phyloP scores from a whole-genome alignment of 2,329 filamentous ascomycete genomes.

The Fusarium sambucinum region DNA sequence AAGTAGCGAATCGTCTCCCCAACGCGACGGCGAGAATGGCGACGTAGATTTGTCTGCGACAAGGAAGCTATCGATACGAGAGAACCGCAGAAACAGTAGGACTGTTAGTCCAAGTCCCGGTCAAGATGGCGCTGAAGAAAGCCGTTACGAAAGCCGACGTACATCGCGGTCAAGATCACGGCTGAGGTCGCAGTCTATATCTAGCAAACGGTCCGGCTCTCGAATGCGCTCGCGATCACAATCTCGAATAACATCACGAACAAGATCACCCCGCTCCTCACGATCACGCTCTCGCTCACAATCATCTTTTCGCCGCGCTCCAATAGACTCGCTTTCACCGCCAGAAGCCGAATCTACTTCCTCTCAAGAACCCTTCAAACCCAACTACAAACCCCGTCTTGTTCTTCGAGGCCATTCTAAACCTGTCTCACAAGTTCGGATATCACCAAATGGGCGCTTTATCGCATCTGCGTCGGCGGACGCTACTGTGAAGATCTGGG shows the following conservation, averaged over 20 bases:
- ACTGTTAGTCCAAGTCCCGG: slow-evolving; percentile 45
- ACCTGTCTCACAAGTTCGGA: slow-evolving; percentile 85
- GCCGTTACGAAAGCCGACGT: slow-evolving; percentile 48
- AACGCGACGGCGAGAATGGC: slow-evolving; percentile 35
- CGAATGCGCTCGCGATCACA: slow-evolving; percentile 50
- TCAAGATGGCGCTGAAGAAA: slow-evolving; percentile 40
- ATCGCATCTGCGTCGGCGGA: slow-evolving; percentile 93
- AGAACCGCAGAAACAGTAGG: slow-evolving; percentile 36
- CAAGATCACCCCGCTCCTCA: slow-evolving; percentile 50
- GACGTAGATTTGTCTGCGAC: slow-evolving; percentile 20
- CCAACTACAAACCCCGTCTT: slow-evolving; percentile 77
- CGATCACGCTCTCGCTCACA: slow-evolving; percentile 49
- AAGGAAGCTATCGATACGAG: slow-evolving; percentile 39
- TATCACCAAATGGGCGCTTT: slow-evolving; percentile 90
- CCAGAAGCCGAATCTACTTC: slow-evolving; percentile 50
- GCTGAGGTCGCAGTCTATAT: slow-evolving; percentile 52
- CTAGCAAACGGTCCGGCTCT: slow-evolving; percentile 56
- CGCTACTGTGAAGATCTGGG: slow-evolving; percentile 91
- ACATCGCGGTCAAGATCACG: slow-evolving; percentile 52
- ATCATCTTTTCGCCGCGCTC: slow-evolving; percentile 50
- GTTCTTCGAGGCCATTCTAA: slow-evolving; percentile 82
- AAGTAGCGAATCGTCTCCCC: slow-evolving; percentile 46
- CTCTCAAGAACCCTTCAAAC: slow-evolving; percentile 64
- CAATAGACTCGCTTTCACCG: slow-evolving; percentile 48
- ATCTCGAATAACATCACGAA: slow-evolving; percentile 49